A percentile compares a stretch with the other conserved stretches of the same genome.
phyloP scores from a whole-genome alignment of 139 green algal genomes.

The Trebouxia sp. region DNA sequence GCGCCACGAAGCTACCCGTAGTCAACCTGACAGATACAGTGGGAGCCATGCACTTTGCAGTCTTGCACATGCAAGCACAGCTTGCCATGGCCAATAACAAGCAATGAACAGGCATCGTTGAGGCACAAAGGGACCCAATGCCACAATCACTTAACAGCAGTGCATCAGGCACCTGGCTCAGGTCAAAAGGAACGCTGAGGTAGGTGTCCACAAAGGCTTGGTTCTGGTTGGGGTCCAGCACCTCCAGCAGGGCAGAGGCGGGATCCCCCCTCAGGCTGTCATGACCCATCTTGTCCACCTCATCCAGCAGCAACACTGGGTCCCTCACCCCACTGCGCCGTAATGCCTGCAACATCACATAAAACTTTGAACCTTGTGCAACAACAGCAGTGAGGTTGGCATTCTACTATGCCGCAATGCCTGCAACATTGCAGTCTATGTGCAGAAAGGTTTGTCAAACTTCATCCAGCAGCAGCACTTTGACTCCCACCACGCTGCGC shows the following conservation, averaged over 20 bases:
- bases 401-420: too few relatives aligned
- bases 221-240: conserved; percentile 69
- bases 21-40: too few relatives aligned
- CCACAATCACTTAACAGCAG: too few relatives aligned
- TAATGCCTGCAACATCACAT: conserved; percentile 37
- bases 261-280: conserved; percentile 50
- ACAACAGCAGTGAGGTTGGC: too few relatives aligned
- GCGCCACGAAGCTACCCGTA: too few relatives aligned
- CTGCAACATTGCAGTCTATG: neutral
- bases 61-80: too few relatives aligned
- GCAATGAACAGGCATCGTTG: neutral
- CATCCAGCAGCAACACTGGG: conserved; percentile 58
- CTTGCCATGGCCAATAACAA: too few relatives aligned
- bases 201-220: conserved; percentile 55
- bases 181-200: conserved; percentile 51
- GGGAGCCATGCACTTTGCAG: too few relatives aligned
- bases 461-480: neutral
- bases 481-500: neutral
- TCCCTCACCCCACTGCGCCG: conserved; percentile 53
- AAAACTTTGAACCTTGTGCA: neutral
- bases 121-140: too few relatives aligned
- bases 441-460: neutral
- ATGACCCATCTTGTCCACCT: conserved; percentile 55
- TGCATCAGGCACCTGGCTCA: conserved; percentile 44
- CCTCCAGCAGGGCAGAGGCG: conserved; percentile 48